Base-by-base conservation (phyloP, 441 rosid species). In the Theobroma grandiflorum region DNA sequence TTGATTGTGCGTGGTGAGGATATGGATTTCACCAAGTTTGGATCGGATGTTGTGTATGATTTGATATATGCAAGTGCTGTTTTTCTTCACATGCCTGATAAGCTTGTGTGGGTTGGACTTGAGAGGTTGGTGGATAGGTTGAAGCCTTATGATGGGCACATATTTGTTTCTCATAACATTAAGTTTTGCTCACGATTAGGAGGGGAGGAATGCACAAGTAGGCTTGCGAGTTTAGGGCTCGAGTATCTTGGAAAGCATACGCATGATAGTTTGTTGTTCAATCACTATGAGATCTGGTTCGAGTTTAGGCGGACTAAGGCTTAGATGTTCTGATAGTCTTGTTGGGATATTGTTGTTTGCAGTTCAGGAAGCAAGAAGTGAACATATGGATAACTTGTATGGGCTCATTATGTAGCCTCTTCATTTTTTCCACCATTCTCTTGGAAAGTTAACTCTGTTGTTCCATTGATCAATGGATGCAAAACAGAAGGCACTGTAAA, bases 41-140 rank as follows among this genome's bases (percentile, higher is more conserved):
- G 96, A 73, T 82, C 94, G 0, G 87, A 69, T 38, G 82, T 84
- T 26, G 74, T 77, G 33, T 97, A 95, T 72, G 97, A 95, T 87
- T 81, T 97, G 82, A 92, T 95, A 79, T 97, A 97, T 80, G 96
- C 99, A 18, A 97, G 99, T 89, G 98, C 99, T 15, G 99, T 97
- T 81, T 97, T 97, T 78, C 95, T 97, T 78, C 99, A 97, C 80
- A 90, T 97, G 97, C 98, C 99, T 11, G 98, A 93, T 84, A 87
- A 89, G 71, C 98, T 97, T 9, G 99, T 97, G 16, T 97, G 99
- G 99, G 84, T 80, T 67, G 98, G 98, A 79, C 86, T 94, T 33
- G 99, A 89, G 88, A 89, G 97, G 82, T 77, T 95, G 63, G 94
- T 78, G 6, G 79, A 57, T 63, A 95, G 86, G 89, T 86, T 94